Evolutionary conservation across 2,329 filamentous ascomycete genomes (phyloP).

Genomic region (Juglanconis sp.): DNA sequence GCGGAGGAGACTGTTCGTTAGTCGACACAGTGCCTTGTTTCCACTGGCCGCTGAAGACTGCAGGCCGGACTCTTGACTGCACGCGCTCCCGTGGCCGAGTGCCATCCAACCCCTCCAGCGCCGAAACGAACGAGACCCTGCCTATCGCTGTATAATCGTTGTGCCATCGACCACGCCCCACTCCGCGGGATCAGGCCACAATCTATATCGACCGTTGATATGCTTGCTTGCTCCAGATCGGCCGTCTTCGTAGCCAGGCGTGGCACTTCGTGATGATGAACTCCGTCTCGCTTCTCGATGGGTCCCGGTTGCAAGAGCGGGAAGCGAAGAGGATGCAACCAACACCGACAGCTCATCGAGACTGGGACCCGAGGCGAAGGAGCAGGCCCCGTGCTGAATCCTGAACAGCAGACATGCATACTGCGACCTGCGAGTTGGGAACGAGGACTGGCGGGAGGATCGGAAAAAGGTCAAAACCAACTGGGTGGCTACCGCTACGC

Average conservation of each 20-base stretch:
- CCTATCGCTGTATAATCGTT: not conserved
- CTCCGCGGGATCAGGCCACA: not conserved
- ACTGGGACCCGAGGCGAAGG: not conserved
- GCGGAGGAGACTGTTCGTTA: not conserved
- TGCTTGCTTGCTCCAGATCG: not conserved
- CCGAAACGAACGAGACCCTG: too few species aligned
- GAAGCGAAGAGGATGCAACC: not conserved
- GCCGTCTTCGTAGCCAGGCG: not conserved
- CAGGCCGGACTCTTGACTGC: not conserved
- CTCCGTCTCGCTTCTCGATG: slow-evolving; percentile 1
- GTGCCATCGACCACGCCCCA: slow-evolving; percentile 1
- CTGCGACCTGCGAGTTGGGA: too few species aligned
- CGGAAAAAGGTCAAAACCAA: not conserved
- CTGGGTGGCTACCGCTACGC: too few species aligned
- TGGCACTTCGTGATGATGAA: not conserved
- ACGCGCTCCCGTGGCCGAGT: not conserved
- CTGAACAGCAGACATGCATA: not conserved
- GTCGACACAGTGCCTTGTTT: not conserved
- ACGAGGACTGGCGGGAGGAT: not conserved
- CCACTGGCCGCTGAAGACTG: not conserved
- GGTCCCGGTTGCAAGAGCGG: not conserved
- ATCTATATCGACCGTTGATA: not conserved
- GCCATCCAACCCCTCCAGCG: not conserved
- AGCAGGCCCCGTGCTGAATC: not conserved
- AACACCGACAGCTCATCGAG: not conserved